Conservation (phyloP, 2,329 filamentous ascomycete species). For the Exophiala xenobiotica region DNA sequence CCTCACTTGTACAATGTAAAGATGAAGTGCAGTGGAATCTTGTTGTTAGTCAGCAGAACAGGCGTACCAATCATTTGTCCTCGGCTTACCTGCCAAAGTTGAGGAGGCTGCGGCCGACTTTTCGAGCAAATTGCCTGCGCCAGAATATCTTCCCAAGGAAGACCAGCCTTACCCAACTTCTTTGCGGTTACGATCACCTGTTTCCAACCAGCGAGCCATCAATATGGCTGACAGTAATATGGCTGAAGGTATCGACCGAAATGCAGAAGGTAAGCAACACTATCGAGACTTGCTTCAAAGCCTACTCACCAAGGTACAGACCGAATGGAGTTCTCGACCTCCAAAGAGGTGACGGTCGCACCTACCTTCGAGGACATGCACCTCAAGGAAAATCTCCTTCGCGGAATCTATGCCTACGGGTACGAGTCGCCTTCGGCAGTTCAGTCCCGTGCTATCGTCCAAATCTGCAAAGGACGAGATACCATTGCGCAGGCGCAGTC, state of each 20-base stretch:
- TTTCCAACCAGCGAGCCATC: too few relatives aligned
- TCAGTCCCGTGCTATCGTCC: slow-evolving; percentile 95
- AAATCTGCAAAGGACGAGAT: slow-evolving; percentile 98
- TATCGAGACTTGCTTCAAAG: not conserved
- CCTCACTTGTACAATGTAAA: not conserved
- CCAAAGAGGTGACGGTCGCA: slow-evolving; percentile 91
- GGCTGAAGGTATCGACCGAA: slow-evolving; percentile 91
- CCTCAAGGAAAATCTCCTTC: slow-evolving; percentile 93
- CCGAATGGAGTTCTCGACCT: slow-evolving; percentile 97
- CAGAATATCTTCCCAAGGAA: too few relatives aligned
- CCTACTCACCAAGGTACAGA: slow-evolving; percentile 50
- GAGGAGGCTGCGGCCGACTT: too few relatives aligned
- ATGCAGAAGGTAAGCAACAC: slow-evolving; percentile 62
- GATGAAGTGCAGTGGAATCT: too few relatives aligned
- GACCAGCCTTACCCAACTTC: too few relatives aligned
- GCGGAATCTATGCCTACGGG: slow-evolving; percentile 96
- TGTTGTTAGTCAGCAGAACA: too few relatives aligned
- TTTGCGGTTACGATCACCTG: too few relatives aligned
- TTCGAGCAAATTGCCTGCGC: too few relatives aligned
- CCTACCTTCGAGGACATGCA: slow-evolving; percentile 96
- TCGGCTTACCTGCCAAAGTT: too few relatives aligned
- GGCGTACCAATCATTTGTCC: too few relatives aligned
- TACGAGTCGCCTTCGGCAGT: slow-evolving; percentile 98
- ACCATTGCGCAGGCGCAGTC: slow-evolving; percentile 98
- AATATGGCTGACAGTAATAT: slow-evolving; percentile 63